Evolutionary conservation across 1,284 basidiomycete genomes (phyloP), one percentile per base, ranked within the genome.

Genomic region (Acaromyces ingoldii): DNA sequence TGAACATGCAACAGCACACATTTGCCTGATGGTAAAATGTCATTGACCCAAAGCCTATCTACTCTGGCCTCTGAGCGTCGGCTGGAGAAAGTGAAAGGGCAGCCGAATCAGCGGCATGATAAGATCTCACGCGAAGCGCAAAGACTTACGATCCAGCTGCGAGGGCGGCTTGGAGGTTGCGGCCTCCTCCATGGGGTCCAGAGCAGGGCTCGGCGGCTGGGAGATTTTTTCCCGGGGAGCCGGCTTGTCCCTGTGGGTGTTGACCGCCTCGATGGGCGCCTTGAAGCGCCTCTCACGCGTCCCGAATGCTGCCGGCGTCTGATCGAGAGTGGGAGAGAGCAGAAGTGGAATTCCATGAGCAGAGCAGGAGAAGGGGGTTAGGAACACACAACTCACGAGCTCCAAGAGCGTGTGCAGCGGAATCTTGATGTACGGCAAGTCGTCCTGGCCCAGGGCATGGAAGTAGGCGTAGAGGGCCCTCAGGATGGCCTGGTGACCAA

Each of bases 321-420:
- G 24, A 19, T n/a, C n/a, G n/a, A n/a, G n/a, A n/a, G n/a, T 22
- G 17, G 13, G 22, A 25, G 24, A 21, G 33, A 33, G 46, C 38
- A 44, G 41, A 29, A 10, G 9, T 34, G 13, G n/a, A 19, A 28
- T 6, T 6, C 25, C n/a, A 21, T 28, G 30, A 4, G 29, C 21
- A 38, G 30, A 47, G 44, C n/a, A 38, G 10, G 29, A 33, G 11
- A 17, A 24, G 25, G 21, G 22, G 22, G 36, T 17, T 19, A 34
- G 44, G 4, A 5, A 5, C n/a, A 10, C 36, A 30, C 9, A 4
- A 29, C 44, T 38, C 28, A 47, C 44, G 21, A 98, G 65, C 78
- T 97, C 96, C 77, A 99, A 96, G 29, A 99, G 87, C 0, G 93
- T 98, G 75, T 99, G 95, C 50, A 97, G 78, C 0, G 78, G 78